phyloP scores from a whole-genome alignment of 176 grass and related monocot genomes.

The Lolium multiflorum region DNA sequence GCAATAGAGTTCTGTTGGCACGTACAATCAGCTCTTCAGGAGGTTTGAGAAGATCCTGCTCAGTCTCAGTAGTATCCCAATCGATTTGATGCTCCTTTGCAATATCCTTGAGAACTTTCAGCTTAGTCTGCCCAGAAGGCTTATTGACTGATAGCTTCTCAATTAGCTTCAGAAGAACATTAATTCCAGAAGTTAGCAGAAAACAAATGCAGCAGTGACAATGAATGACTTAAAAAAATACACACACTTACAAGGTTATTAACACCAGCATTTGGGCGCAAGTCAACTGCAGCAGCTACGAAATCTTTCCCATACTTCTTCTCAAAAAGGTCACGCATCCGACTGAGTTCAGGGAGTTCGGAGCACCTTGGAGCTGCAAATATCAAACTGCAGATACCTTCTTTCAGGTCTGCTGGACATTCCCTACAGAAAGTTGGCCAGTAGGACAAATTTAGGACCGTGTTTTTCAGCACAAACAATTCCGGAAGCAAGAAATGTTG shows the following conservation, averaged over 20 bases:
- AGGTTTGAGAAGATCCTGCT: conserved; percentile 91
- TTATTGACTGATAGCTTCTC: conserved; percentile 95
- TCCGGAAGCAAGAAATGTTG: not conserved
- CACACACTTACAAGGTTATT: conserved; percentile 73
- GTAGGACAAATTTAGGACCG: conserved; percentile 21
- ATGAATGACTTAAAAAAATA: conserved; percentile 24
- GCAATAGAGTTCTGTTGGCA: conserved; percentile 3
- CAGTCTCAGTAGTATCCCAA: conserved; percentile 82
- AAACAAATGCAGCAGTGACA: not conserved
- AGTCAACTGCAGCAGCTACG: conserved; percentile 75
- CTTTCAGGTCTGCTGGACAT: conserved; percentile 90
- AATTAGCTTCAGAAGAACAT: conserved; percentile 73
- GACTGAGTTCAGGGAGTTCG: conserved; percentile 81
- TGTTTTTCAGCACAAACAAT: conserved; percentile 22
- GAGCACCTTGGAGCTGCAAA: conserved; percentile 97
- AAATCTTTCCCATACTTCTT: conserved; percentile 99
- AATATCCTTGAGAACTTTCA: conserved; percentile 92
- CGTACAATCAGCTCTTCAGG: conserved; percentile 70
- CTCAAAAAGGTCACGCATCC: conserved; percentile 80
- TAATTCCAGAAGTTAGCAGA: conserved; percentile 35
- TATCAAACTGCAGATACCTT: conserved; percentile 98
- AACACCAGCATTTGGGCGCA: conserved; percentile 78
- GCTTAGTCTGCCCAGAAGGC: conserved; percentile 81
- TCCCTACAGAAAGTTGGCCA: conserved; percentile 56
- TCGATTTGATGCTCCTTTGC: conserved; percentile 87